Evolutionary conservation across 495 filamentous ascomycete genomes (phyloP).

Genomic region (Podospora didyma): DNA sequence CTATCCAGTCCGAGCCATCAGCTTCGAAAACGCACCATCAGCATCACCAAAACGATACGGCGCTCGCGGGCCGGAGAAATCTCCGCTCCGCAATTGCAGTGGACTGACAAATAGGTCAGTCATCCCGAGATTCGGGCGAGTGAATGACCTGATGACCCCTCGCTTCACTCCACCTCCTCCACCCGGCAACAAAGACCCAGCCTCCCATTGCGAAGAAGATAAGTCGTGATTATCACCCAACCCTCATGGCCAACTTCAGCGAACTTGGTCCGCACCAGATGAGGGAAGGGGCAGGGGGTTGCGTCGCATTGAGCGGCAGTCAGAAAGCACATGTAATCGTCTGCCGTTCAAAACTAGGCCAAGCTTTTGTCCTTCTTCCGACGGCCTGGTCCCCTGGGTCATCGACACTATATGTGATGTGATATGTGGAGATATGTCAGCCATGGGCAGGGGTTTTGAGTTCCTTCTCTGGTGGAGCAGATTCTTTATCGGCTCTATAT

Average conservation of each 20-base stretch:
- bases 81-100: background rate
- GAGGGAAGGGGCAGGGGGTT: too few species aligned
- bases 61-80: background rate
- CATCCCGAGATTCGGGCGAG: slow-evolving; percentile 4
- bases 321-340: background rate
- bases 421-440: background rate
- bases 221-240: slow-evolving; percentile 5
- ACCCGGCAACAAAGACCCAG: background rate
- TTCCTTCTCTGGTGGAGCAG: too few species aligned
- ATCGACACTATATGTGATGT: background rate
- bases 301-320: background rate
- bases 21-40: too few species aligned
- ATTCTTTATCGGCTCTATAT: too few species aligned
- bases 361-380: background rate
- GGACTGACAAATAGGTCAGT: background rate
- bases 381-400: background rate
- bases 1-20: background rate
- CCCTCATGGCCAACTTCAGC: too few species aligned
- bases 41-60: too few species aligned
- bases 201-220: background rate
- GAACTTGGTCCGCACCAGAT: too few species aligned
- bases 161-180: background rate
- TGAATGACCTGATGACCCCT: background rate
- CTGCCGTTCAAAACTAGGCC: background rate
- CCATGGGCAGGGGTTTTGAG: background rate